Evolutionary conservation across 2,329 filamentous ascomycete species (phyloP), one percentile per base, ranked within the genome.

Genomic region (Apiospora saccharicola): DNA sequence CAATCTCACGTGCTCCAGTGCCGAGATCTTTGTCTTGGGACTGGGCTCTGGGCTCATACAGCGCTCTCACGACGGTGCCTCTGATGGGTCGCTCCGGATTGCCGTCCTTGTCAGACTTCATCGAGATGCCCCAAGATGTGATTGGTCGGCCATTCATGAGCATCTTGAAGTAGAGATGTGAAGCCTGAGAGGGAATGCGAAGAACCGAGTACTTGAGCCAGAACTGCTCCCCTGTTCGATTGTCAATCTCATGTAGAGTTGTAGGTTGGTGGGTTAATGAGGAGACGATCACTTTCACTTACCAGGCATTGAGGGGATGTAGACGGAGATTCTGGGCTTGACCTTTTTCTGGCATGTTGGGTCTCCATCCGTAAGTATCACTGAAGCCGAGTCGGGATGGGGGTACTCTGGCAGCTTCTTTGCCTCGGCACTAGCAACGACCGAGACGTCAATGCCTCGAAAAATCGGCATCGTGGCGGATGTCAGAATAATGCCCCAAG

Each of bases 231-330:
- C 85, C 88, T 90, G 68, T 5, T 19, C 19, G 4, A 41, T 12
- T 37, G 34, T 70, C 68, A 70, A 24, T 57, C 22, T 6, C 34
- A 53, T 51, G 41, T 49, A 34, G 67, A 10, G 1, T 14, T 22
- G 7, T 53, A 16, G 34, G 10, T 34, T 67, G 30, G n/a, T 68
- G 19, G 22, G 7, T 3, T 26, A 14, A 14, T 43, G 19, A 12
- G 24, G 3, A 22, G 10, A 22, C 10, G n/a, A 30, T 41, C 26
- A 47, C 34, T 22, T 61, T 41, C 26, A 49, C 34, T 22, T 64
- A 89, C 88, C 88, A 78, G 88, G 84, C 4, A 84, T 77, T 0
- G 88, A 89, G 2, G 89, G 87, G 16, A 90, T 84, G 75, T 90
- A 90, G 46, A 90, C 88, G 1, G 89, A 88, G 30, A 86, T 80